These are phyloP conservation scores for Cladosporium sp. DNA, from an alignment of 2,329 filamentous ascomycete genomes.

Conservation along the genomic window DNA sequence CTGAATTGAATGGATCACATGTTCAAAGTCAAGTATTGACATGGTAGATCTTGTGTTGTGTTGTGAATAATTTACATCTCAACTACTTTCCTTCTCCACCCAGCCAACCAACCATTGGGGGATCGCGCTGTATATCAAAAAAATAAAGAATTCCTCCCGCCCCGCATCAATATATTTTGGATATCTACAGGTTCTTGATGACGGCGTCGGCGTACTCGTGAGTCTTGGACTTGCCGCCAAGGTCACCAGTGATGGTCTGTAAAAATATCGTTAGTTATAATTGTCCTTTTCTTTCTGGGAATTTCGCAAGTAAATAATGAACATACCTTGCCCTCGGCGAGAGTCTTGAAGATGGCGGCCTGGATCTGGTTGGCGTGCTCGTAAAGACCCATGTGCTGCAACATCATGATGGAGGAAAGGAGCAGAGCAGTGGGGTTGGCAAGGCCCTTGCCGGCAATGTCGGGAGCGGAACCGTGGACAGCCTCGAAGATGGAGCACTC, in stretches of 20 bases:
- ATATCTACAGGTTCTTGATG: slow-evolving; percentile 56
- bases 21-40: too few species aligned
- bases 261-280: neutral
- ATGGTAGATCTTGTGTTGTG: neutral
- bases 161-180: neutral
- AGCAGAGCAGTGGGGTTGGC: slow-evolving; percentile 97
- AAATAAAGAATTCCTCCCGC: slow-evolving; percentile 2
- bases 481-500: slow-evolving; percentile 99
- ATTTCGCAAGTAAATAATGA: neutral
- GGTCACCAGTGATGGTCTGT: slow-evolving; percentile 79
- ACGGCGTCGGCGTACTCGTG: slow-evolving; percentile 90
- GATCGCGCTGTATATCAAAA: slow-evolving; percentile 8
- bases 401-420: slow-evolving; percentile 97
- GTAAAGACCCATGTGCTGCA: slow-evolving; percentile 92
- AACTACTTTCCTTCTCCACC: slow-evolving; percentile 2
- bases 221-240: slow-evolving; percentile 95
- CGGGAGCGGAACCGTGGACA: slow-evolving; percentile 93
- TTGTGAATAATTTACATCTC: slow-evolving; percentile 9
- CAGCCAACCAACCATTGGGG: neutral
- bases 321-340: slow-evolving; percentile 85
- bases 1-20: too few species aligned
- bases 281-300: too few species aligned
- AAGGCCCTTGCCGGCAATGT: slow-evolving; percentile 92
- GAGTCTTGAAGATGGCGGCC: slow-evolving; percentile 88
- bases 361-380: slow-evolving; percentile 84